Conservation (phyloP, 2,329 filamentous ascomycete species). For the Penicillium occitanis region DNA sequence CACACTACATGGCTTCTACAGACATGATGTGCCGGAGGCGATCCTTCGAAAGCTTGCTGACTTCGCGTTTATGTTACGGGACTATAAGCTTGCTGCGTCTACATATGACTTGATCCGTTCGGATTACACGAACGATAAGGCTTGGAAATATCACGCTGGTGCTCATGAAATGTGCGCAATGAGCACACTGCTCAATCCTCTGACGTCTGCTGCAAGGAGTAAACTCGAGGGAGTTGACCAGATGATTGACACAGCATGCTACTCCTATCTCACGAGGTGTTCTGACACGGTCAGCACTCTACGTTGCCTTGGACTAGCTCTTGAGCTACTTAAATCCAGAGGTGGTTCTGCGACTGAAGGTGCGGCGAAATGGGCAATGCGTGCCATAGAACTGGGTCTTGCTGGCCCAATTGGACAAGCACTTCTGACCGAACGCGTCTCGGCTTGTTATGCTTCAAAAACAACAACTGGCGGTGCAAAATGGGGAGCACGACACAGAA, state of each 20-base stretch:
- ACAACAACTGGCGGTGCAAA: conserved; percentile 63
- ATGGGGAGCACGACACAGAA: conserved; percentile 73
- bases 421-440: conserved; percentile 80
- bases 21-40: conserved; percentile 79
- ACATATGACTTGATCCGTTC: conserved; percentile 87
- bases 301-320: conserved; percentile 70
- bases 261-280: conserved; percentile 88
- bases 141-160: conserved; percentile 92
- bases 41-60: conserved; percentile 91
- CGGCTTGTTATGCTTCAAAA: conserved; percentile 77
- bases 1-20: conserved; percentile 73
- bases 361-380: conserved; percentile 79
- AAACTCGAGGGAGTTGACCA: conserved; percentile 79
- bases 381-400: conserved; percentile 75
- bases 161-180: conserved; percentile 94
- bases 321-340: conserved; percentile 79
- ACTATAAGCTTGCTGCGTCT: conserved; percentile 88
- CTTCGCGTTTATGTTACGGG: conserved; percentile 93
- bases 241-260: conserved; percentile 85
- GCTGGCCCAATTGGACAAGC: conserved; percentile 75
- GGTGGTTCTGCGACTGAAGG: conserved; percentile 80
- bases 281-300: conserved; percentile 75
- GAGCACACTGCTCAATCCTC: conserved; percentile 74
- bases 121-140: conserved; percentile 93
- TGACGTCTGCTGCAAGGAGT: conserved; percentile 69